Evolutionary conservation across 2,329 filamentous ascomycete species (phyloP), one percentile per base, ranked within the genome.

Genomic region (Pestalotiopsis sp.): DNA sequence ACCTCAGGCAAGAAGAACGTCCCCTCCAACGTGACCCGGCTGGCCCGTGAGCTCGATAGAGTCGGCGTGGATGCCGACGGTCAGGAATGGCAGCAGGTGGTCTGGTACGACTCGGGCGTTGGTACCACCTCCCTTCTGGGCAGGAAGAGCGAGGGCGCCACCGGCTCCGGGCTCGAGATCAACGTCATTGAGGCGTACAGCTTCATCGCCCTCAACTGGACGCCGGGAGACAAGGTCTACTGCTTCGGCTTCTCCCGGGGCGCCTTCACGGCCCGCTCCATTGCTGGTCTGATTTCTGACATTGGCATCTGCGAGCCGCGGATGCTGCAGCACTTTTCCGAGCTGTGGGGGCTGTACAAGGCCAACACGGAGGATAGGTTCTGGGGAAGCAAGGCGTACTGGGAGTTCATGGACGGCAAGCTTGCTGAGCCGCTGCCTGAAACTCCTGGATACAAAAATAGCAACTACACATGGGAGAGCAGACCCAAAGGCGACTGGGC

Each of bases 241-340:
- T 74, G 80, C 38, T 73, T 80, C 6, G 80, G 80, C 9, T 82
- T 81, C 70, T 81, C 79, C 3, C 72, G 80, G 2, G 80, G 80
- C 4, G 79, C 80, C 5, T 82, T 80, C 69, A 81, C 80, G 1
- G 80, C 79, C 26, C 77, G 80, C 3, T 77, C 80, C 0, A 75
- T 79, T 2, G 80, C 80, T 3, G 80, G 81, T 63, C 76, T 82
- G 57, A 72, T 81, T 35, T 68, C 62, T 0, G 72, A 73, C n/a
- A 70, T 75, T n/a, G 73, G 73, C 17, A 63, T 75, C 44, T 67
- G 72, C 4, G 57, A 26, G 17, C 70, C 70, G 1, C 24, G 56
- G 1, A 67, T 69, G 39, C 66, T 73, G 67, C 63, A 70, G 9
- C 65, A 71, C 17, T 73, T 73, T 38, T 65, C 68, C 11, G 66